Conservation (phyloP, 441 rosid genomes). For the Codiaeum variegatum region DNA sequence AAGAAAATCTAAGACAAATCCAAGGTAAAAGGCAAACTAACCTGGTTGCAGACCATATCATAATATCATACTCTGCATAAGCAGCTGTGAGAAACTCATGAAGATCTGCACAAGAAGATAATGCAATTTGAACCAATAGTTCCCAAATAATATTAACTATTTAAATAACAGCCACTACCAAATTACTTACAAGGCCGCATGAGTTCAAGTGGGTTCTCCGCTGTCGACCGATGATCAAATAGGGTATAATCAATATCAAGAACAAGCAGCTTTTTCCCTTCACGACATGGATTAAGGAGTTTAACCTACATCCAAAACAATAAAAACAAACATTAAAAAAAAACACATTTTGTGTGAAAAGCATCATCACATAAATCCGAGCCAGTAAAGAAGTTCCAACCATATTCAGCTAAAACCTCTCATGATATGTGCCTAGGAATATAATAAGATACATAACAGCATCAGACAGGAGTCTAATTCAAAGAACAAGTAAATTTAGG, state of each 20-base stretch:
- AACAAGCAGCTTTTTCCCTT: conserved; percentile 88
- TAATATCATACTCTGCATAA: conserved; percentile 85
- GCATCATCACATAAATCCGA: conserved; percentile 3
- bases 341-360: conserved; percentile 8
- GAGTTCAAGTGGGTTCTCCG: conserved; percentile 82
- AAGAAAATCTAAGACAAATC: background rate
- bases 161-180: background rate
- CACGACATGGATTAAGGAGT: conserved; percentile 66
- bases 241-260: conserved; percentile 93
- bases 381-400: background rate
- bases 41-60: conserved; percentile 99
- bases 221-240: conserved; percentile 89
- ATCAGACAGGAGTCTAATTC: background rate
- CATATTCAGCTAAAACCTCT: background rate
- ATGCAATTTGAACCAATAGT: background rate
- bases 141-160: background rate
- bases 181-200: conserved; percentile 76
- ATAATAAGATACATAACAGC: background rate
- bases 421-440: background rate
- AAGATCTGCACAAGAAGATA: conserved; percentile 56
- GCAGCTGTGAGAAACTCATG: conserved; percentile 95
- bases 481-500: background rate
- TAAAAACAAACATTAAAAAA: conserved; percentile 1
- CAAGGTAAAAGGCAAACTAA: conserved; percentile 21
- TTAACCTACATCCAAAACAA: conserved; percentile 47